Base-by-base conservation (phyloP, 2,329 filamentous ascomycete species). In the Colletotrichum magnum region DNA sequence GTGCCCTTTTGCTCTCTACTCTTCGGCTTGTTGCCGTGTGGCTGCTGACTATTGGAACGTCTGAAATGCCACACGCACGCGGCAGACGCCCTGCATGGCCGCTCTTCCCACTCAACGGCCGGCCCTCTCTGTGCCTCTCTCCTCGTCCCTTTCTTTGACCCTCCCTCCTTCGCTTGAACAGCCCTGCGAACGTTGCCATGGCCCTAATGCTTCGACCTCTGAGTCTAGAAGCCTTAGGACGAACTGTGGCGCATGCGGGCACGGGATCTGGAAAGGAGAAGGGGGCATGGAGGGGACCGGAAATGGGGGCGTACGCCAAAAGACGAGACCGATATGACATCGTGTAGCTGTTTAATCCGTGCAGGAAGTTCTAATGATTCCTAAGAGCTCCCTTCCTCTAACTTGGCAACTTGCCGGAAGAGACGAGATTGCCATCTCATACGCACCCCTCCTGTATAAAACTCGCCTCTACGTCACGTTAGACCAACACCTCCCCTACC, bases 21-120 rank as follows among this genome's bases (percentile, higher is more conserved):
- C 58, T 65, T 68, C 65, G 66, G 66, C 50, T 51, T 21, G 50
- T 39, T 65, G 66, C 61, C 50, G 66, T 48, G 66, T 69, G 61
- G 66, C 66, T 69, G 61, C 66, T 56, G 66, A 69, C 26, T 65
- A 69, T 69, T 56, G 62, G 56, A 54, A 69, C 62, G 24, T 60
- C 16, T 60, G 62, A 48, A 45, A 60, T 59, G 66, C 54, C 43
- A 65, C 36, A 41, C 59, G 13, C 36, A 39, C 32, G 32, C 18
- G 28, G 53, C 21, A 18, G 32, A 36, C 50, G 50, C 56, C 54
- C 57, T 65, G 43, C 66, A 18, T 26, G 36, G 18, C 58, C 15
- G 13, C 24, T 16, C 50, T 32, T 28, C 26, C 32, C 32, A 36
- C 32, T 36, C 32, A 36, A 36, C 32, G 32, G 32, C 32, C 32